Evolutionary conservation across 305 asterid species (phyloP).

Genomic region (Solanum hybrid): DNA sequence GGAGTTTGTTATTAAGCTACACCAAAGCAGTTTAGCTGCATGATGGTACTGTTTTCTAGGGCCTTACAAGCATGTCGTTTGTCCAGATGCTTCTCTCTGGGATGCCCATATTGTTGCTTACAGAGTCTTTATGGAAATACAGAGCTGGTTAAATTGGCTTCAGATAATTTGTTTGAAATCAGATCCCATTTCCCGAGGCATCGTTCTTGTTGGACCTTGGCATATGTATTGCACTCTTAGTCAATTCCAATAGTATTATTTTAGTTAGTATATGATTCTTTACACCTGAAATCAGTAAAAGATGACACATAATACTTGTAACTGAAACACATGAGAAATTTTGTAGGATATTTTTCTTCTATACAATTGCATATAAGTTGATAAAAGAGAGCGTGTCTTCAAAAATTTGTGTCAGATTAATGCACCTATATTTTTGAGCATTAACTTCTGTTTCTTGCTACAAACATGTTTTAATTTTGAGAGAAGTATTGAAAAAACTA

Average conservation of each 20-base stretch:
- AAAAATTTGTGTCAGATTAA: neutral
- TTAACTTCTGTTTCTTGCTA: neutral
- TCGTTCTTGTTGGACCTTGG: neutral
- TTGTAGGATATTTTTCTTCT: neutral
- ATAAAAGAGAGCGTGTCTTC: neutral
- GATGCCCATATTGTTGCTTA: constrained; percentile 73
- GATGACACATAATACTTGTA: neutral
- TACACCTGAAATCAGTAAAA: neutral
- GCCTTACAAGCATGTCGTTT: constrained; percentile 34
- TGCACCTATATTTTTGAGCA: neutral
- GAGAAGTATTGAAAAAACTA: neutral
- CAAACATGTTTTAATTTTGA: neutral
- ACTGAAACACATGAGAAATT: neutral
- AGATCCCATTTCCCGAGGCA: constrained; percentile 24
- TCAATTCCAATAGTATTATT: neutral
- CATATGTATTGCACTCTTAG: neutral
- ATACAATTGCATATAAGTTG: neutral
- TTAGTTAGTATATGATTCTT: neutral
- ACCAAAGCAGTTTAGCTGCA: constrained; percentile 59
- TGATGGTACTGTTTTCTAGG: constrained; percentile 66
- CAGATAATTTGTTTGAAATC: constrained; percentile 36
- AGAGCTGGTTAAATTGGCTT: constrained; percentile 54
- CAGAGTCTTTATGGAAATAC: constrained; percentile 52
- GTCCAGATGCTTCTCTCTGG: constrained; percentile 60
- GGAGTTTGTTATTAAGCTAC: constrained; percentile 36